Percentiles rank a stretch among this genome's conserved stretches.
These are phyloP conservation scores for Irineochytrium annulatum DNA, from an alignment of 192 early-diverging fungal species.

Conservation along the genomic window DNA sequence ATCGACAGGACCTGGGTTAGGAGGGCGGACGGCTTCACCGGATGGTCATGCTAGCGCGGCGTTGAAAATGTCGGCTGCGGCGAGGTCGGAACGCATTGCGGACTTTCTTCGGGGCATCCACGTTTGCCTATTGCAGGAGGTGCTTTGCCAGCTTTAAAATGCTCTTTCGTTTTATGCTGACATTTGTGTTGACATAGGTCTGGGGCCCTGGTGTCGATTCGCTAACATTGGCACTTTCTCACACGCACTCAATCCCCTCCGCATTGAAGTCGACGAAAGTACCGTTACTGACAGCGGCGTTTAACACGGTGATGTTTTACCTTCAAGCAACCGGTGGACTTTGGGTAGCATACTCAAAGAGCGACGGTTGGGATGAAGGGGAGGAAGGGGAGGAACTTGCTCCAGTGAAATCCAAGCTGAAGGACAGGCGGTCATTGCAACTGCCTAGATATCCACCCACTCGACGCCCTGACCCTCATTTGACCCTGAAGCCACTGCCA, in stretches of 20 bases:
- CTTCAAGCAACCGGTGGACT: slow-evolving; percentile 18
- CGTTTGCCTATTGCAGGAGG: slow-evolving; percentile 21
- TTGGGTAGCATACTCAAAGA: slow-evolving; percentile 21
- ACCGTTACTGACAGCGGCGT: slow-evolving; percentile 8
- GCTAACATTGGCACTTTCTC: slow-evolving; percentile 12
- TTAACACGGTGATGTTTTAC: slow-evolving; percentile 19
- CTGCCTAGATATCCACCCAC: slow-evolving; percentile 19
- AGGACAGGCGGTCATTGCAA: not conserved
- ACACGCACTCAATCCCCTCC: slow-evolving; percentile 19
- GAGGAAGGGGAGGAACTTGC: not conserved
- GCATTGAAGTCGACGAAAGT: slow-evolving; percentile 10
- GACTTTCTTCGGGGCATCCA: slow-evolving; percentile 18
- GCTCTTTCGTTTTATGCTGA: not conserved
- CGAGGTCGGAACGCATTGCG: slow-evolving; percentile 12
- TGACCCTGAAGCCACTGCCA: slow-evolving; percentile 14
- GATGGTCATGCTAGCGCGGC: not conserved
- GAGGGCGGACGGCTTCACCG: not conserved
- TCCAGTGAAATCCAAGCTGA: not conserved
- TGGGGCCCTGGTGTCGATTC: slow-evolving; percentile 26
- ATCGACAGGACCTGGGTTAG: not conserved
- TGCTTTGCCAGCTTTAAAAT: not conserved
- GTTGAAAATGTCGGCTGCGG: too few relatives aligned
- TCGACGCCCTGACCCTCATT: slow-evolving; percentile 13
- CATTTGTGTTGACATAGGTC: slow-evolving; percentile 7
- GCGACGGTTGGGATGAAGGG: slow-evolving; percentile 8